These are phyloP conservation scores for Diaporthe citri DNA, from an alignment of 2,329 filamentous ascomycete species.

Conservation along the genomic window DNA sequence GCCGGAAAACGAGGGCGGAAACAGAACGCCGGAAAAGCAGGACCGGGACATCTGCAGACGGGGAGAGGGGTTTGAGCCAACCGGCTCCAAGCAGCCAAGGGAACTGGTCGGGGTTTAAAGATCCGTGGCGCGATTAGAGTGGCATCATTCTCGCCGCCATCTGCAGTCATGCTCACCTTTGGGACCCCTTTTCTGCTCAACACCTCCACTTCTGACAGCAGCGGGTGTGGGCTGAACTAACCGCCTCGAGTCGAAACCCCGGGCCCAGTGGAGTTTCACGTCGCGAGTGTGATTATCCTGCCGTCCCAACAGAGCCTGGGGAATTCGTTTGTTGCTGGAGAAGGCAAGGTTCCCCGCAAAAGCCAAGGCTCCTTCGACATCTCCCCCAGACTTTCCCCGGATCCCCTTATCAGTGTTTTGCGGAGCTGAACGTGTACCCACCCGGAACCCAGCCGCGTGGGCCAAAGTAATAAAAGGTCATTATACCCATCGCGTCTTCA, in stretches of 20 bases:
- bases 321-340: neutral
- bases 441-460: neutral
- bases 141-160: conserved; percentile 1
- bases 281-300: neutral
- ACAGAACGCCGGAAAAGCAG: conserved; percentile 16
- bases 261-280: conserved; percentile 9
- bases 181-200: neutral
- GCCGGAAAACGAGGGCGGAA: conserved; percentile 17
- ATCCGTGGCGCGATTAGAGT: conserved; percentile 17
- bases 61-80: conserved; percentile 28
- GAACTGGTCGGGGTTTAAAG: neutral
- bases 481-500: neutral
- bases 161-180: conserved; percentile 21
- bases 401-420: conserved; percentile 2
- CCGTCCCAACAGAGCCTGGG: neutral
- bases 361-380: conserved; percentile 20
- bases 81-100: conserved; percentile 2
- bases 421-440: neutral
- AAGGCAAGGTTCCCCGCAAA: conserved; percentile 29
- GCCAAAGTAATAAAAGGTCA: conserved; percentile 1
- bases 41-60: conserved; percentile 5
- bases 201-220: neutral
- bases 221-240: conserved; percentile 4
- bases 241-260: neutral
- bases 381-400: conserved; percentile 27